Percentiles rank a stretch among this genome's conserved stretches.
These are phyloP conservation scores for Aphanomyces astaci DNA, from an alignment of 352 stramenopile genomes.

Conservation along the genomic window DNA sequence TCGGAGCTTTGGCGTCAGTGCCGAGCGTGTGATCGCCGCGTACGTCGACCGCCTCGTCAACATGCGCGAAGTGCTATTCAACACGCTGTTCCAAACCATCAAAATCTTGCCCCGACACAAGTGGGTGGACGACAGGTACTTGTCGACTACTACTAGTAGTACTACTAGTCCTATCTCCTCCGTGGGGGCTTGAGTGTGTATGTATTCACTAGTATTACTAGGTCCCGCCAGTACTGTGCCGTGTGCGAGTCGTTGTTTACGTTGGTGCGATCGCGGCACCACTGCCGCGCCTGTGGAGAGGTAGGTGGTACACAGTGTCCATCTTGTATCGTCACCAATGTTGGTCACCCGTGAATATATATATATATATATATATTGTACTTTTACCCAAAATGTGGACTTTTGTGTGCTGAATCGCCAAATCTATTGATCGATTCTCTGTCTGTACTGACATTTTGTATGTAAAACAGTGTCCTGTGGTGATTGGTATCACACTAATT, in stretches of 20 bases:
- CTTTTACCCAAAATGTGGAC: too few relatives aligned
- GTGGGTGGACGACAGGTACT: slow-evolving; percentile 31
- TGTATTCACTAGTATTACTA: neutral
- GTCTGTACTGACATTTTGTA: too few relatives aligned
- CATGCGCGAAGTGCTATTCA: slow-evolving; percentile 75
- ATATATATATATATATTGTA: too few relatives aligned
- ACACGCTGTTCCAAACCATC: slow-evolving; percentile 73
- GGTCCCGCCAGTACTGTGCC: slow-evolving; percentile 44
- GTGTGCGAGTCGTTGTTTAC: slow-evolving; percentile 65
- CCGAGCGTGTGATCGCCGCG: slow-evolving; percentile 60
- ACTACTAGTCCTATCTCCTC: too few relatives aligned
- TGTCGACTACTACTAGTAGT: too few relatives aligned
- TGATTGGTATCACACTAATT: too few relatives aligned
- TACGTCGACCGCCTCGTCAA: slow-evolving; percentile 71
- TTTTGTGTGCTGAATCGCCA: too few relatives aligned
- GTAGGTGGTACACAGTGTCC: neutral
- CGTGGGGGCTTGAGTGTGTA: too few relatives aligned
- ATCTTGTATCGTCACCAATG: neutral
- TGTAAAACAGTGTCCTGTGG: too few relatives aligned
- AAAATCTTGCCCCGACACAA: slow-evolving; percentile 43
- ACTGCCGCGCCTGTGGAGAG: slow-evolving; percentile 75
- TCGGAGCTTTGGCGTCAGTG: slow-evolving; percentile 58
- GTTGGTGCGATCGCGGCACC: slow-evolving; percentile 63
- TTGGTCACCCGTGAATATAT: too few relatives aligned
- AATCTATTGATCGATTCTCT: too few relatives aligned